Conservation (phyloP, 306 rosid species). For the Vachellia collinsii region DNA sequence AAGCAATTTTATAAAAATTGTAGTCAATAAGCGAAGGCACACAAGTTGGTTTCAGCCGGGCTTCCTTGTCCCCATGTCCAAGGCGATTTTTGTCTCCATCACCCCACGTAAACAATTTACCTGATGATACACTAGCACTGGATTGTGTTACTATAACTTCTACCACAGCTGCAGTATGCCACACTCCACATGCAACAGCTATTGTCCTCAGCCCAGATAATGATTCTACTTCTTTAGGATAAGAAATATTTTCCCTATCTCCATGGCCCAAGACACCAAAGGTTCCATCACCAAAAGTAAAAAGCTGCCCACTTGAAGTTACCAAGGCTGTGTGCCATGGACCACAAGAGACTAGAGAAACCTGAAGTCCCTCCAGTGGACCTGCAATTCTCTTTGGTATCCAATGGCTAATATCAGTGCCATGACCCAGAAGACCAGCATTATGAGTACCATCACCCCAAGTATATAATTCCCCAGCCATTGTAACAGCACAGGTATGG, state of each 20-base stretch:
- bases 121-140: slow-evolving; percentile 79
- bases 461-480: slow-evolving; percentile 89
- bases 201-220: slow-evolving; percentile 90
- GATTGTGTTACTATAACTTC: slow-evolving; percentile 95
- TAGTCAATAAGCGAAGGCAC: slow-evolving; percentile 80
- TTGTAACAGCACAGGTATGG: slow-evolving; percentile 94
- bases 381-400: slow-evolving; percentile 95
- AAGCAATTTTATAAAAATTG: slow-evolving; percentile 91
- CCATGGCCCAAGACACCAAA: slow-evolving; percentile 98
- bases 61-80: slow-evolving; percentile 98
- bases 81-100: slow-evolving; percentile 98
- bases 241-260: slow-evolving; percentile 75
- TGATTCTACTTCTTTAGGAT: slow-evolving; percentile 92
- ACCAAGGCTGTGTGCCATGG: slow-evolving; percentile 98
- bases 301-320: slow-evolving; percentile 85
- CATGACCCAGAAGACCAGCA: slow-evolving; percentile 98
- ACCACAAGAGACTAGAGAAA: slow-evolving; percentile 92
- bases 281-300: slow-evolving; percentile 97
- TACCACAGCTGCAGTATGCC: slow-evolving; percentile 99
- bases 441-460: slow-evolving; percentile 99
- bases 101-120: slow-evolving; percentile 97
- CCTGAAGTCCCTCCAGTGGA: slow-evolving; percentile 90
- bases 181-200: slow-evolving; percentile 98
- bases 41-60: slow-evolving; percentile 91
- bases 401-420: slow-evolving; percentile 93